Percentiles rank a stretch among this genome's conserved stretches.
These are phyloP conservation scores for Globisporangium spiculum DNA, from an alignment of 352 stramenopile genomes.

Conservation along the genomic window DNA sequence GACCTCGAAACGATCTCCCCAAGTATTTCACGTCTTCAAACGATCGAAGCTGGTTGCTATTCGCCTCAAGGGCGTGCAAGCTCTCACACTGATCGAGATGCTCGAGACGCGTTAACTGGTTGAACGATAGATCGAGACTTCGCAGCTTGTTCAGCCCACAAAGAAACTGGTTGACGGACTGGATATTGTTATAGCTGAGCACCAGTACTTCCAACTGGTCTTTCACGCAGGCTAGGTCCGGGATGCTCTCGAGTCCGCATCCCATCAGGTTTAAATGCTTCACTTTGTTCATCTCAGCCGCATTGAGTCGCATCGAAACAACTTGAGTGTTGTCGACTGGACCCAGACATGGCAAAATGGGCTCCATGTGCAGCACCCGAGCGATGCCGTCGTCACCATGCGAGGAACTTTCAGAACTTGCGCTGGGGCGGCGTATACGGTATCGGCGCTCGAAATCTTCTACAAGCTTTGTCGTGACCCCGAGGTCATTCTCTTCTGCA, in stretches of 20 bases:
- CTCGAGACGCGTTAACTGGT: conserved; percentile 45
- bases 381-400: conserved; percentile 19
- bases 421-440: conserved; percentile 34
- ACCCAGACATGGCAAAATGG: conserved; percentile 19
- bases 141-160: conserved; percentile 32
- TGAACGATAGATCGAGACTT: conserved; percentile 67
- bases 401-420: conserved; percentile 19
- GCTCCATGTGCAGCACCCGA: conserved; percentile 45
- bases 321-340: conserved; percentile 6
- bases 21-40: conserved; percentile 57
- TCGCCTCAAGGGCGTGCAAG: conserved; percentile 51
- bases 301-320: conserved; percentile 1
- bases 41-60: conserved; percentile 56
- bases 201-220: conserved; percentile 57
- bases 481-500: conserved; percentile 28
- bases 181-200: conserved; percentile 73
- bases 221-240: conserved; percentile 33
- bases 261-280: conserved; percentile 54
- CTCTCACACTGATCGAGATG: conserved; percentile 34
- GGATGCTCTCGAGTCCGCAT: conserved; percentile 48
- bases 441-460: conserved; percentile 67
- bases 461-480: conserved; percentile 26
- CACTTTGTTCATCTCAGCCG: conserved; percentile 17
- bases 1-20: conserved; percentile 19
- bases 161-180: conserved; percentile 32